These are phyloP conservation scores for Diaporthe ilicicola DNA, from an alignment of 2,329 filamentous ascomycete species.

Conservation along the genomic window DNA sequence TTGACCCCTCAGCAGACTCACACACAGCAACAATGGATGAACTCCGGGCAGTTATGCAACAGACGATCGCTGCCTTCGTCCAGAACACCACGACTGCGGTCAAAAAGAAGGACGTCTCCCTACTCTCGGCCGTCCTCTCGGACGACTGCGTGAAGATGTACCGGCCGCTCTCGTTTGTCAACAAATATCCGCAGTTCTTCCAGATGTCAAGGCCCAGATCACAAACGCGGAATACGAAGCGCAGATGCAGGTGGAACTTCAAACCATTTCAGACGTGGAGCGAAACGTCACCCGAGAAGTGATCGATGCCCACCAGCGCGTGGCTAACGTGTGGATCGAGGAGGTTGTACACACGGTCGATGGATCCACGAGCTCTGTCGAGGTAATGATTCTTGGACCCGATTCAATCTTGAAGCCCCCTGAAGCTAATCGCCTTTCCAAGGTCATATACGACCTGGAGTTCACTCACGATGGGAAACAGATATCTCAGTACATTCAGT, in stretches of 20 bases:
- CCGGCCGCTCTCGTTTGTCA: slow-evolving; percentile 36
- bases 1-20: neutral
- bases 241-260: slow-evolving; percentile 29
- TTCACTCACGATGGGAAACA: slow-evolving; percentile 36
- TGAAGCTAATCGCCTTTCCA: neutral
- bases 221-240: slow-evolving; percentile 38
- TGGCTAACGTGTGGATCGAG: slow-evolving; percentile 35
- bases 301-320: slow-evolving; percentile 31
- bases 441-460: slow-evolving; percentile 33
- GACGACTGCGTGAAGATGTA: slow-evolving; percentile 35
- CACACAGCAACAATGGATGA: slow-evolving; percentile 13
- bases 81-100: slow-evolving; percentile 36
- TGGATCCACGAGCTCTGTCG: slow-evolving; percentile 29
- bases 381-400: slow-evolving; percentile 25
- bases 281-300: slow-evolving; percentile 35
- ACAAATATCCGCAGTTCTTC: slow-evolving; percentile 37
- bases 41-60: slow-evolving; percentile 19
- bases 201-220: slow-evolving; percentile 33
- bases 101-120: slow-evolving; percentile 33
- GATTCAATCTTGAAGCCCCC: neutral
- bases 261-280: slow-evolving; percentile 34
- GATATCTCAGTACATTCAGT: slow-evolving; percentile 36
- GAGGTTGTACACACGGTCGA: slow-evolving; percentile 32
- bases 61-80: slow-evolving; percentile 27
- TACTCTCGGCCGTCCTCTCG: slow-evolving; percentile 34